These are phyloP conservation scores for Cucurbita argyrosperma DNA, from an alignment of 306 rosid species.

Conservation along the genomic window DNA sequence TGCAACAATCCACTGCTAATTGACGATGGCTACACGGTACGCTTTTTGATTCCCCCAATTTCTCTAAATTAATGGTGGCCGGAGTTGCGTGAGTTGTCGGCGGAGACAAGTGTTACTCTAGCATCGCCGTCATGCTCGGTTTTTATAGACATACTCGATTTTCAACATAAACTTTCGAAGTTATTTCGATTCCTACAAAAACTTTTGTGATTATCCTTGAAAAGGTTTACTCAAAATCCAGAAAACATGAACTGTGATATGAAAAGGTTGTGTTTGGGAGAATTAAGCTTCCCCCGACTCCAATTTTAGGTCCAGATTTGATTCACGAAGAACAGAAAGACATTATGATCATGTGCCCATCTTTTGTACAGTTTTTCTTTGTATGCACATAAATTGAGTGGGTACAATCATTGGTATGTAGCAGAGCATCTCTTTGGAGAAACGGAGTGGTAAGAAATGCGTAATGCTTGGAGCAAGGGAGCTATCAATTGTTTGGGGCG, in stretches of 20 bases:
- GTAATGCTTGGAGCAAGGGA: slow-evolving; percentile 12
- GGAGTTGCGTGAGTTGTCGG: neutral
- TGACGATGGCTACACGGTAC: slow-evolving; percentile 5
- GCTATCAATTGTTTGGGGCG: slow-evolving; percentile 1
- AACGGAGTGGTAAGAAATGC: slow-evolving; percentile 13
- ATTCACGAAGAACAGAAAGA: neutral
- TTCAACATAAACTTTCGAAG: neutral
- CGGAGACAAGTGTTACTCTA: no score
- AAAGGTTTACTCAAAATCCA: neutral
- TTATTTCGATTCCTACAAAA: neutral
- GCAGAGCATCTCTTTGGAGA: slow-evolving; percentile 7
- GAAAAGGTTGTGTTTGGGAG: neutral
- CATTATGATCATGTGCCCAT: neutral
- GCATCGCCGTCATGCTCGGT: no score
- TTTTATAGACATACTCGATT: neutral
- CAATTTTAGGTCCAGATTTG: neutral
- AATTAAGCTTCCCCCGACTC: neutral
- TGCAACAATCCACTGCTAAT: neutral
- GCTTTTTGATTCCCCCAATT: neutral
- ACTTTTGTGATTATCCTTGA: neutral
- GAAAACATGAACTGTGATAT: neutral
- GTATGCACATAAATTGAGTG: neutral
- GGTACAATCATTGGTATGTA: neutral
- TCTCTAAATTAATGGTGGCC: neutral
- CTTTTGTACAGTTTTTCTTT: neutral